Evolutionary conservation across 768 basidiomycete genomes (phyloP).

Genomic region (Collybia mongolica): DNA sequence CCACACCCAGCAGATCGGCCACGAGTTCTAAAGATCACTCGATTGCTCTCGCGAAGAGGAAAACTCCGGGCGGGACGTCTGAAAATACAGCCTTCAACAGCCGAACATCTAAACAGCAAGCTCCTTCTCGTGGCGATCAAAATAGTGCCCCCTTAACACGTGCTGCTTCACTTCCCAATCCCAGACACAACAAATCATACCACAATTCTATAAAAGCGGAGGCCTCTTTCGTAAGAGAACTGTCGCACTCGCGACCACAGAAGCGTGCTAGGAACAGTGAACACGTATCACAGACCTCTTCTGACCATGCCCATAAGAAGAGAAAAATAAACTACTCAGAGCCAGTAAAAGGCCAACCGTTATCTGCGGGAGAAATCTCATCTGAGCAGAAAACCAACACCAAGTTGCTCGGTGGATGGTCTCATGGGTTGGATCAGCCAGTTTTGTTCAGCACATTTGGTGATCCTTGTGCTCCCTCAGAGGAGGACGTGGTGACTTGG

Average conservation of each 20-base stretch:
- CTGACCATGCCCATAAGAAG: not conserved
- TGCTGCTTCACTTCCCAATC: not conserved
- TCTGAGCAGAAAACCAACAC: not conserved
- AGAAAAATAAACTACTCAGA: slow-evolving; percentile 1
- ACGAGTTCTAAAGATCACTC: not conserved
- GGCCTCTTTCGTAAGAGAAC: too few species aligned
- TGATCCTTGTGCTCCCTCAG: not conserved
- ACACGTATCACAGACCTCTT: not conserved
- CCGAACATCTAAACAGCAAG: not conserved
- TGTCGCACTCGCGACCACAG: not conserved
- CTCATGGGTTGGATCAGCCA: not conserved
- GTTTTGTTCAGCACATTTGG: not conserved
- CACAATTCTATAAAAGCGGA: not conserved
- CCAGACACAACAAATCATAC: not conserved
- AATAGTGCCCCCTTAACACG: slow-evolving; percentile 3
- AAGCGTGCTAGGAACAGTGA: slow-evolving; percentile 6
- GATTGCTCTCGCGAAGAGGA: too few species aligned
- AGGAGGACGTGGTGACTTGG: slow-evolving; percentile 11
- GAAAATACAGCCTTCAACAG: too few species aligned
- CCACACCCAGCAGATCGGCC: not conserved
- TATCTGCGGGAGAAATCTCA: not conserved
- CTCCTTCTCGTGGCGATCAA: slow-evolving; percentile 3
- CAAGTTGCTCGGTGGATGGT: not conserved
- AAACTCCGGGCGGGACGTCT: too few species aligned
- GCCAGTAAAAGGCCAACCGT: not conserved